Evolutionary conservation across 1,139 yeast genomes (phyloP).

Genomic region (Geotrichum europaeum): DNA sequence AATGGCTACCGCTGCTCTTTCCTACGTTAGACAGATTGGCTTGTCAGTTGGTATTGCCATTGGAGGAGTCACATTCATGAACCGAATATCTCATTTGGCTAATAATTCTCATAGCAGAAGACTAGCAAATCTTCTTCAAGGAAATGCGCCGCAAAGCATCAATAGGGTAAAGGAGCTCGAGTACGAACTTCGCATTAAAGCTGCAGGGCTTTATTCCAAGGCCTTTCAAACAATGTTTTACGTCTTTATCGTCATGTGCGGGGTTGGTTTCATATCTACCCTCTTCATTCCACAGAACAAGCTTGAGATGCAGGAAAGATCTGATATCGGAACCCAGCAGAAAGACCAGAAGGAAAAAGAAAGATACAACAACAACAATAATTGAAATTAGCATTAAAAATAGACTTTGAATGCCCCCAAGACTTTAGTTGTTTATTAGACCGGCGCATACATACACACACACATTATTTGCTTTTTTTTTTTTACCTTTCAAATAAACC

Average conservation of each 20-base stretch:
- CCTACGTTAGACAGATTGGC: slow-evolving; percentile 26
- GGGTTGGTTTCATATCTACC: slow-evolving; percentile 21
- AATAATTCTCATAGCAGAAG: slow-evolving; percentile 5
- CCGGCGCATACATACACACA: not conserved
- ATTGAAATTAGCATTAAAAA: not conserved
- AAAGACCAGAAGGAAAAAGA: not conserved
- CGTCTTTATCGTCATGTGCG: slow-evolving; percentile 24
- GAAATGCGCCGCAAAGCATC: slow-evolving; percentile 24
- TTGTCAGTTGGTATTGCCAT: slow-evolving; percentile 27
- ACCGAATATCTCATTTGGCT: slow-evolving; percentile 21
- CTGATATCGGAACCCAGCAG: not conserved
- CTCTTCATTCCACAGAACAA: slow-evolving; percentile 25
- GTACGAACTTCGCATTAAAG: slow-evolving; percentile 12
- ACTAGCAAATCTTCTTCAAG: slow-evolving; percentile 19
- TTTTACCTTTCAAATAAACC: not conserved
- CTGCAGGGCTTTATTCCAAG: slow-evolving; percentile 20
- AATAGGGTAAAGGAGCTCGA: slow-evolving; percentile 21
- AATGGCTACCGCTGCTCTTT: slow-evolving; percentile 25
- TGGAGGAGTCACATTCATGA: slow-evolving; percentile 28
- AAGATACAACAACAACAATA: not conserved
- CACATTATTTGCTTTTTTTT: not conserved
- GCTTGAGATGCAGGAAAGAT: slow-evolving; percentile 17
- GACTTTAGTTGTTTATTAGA: not conserved
- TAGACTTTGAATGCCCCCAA: not conserved
- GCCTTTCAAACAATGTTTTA: slow-evolving; percentile 24